These are phyloP conservation scores for Rhizopogon salebrosus DNA, from an alignment of 768 basidiomycete genomes.

Conservation along the genomic window DNA sequence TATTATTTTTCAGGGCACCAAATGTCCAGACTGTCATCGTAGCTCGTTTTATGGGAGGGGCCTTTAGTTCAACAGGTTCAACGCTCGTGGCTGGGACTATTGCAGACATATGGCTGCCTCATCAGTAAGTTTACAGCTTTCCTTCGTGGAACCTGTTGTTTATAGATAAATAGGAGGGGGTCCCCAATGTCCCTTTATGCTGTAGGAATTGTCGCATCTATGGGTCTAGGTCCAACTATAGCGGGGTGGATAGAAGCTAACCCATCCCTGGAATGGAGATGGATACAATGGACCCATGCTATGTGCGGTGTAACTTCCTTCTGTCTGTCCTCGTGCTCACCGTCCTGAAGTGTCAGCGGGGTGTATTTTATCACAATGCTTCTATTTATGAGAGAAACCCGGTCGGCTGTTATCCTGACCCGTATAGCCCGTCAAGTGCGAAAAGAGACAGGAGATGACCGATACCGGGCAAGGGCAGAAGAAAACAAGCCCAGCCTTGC, in stretches of 20 bases:
- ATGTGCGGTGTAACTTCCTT: constrained; percentile 36
- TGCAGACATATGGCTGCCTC: constrained; percentile 61
- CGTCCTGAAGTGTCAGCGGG: constrained; percentile 42
- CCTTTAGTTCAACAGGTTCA: constrained; percentile 63
- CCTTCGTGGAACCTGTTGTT: neutral
- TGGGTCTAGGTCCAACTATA: constrained; percentile 57
- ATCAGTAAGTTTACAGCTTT: constrained; percentile 36
- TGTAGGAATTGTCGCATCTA: constrained; percentile 51
- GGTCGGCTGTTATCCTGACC: constrained; percentile 64
- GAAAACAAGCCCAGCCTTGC: constrained; percentile 51
- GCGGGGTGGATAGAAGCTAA: constrained; percentile 68
- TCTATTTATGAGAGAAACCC: constrained; percentile 66
- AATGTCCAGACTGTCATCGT: constrained; percentile 60
- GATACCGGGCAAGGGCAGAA: constrained; percentile 61
- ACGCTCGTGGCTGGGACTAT: constrained; percentile 76
- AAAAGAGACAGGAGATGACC: constrained; percentile 56
- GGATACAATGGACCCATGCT: constrained; percentile 80
- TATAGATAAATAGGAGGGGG: constrained; percentile 49
- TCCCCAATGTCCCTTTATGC: constrained; percentile 76
- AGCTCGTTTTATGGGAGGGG: constrained; percentile 60
- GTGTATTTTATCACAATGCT: constrained; percentile 45
- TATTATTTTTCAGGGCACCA: constrained; percentile 22
- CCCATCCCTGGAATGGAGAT: constrained; percentile 59
- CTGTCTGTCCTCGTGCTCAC: neutral
- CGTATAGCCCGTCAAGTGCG: constrained; percentile 58